Conservation (phyloP, 495 filamentous ascomycete species). For the Aspergillus sclerotioniger region DNA sequence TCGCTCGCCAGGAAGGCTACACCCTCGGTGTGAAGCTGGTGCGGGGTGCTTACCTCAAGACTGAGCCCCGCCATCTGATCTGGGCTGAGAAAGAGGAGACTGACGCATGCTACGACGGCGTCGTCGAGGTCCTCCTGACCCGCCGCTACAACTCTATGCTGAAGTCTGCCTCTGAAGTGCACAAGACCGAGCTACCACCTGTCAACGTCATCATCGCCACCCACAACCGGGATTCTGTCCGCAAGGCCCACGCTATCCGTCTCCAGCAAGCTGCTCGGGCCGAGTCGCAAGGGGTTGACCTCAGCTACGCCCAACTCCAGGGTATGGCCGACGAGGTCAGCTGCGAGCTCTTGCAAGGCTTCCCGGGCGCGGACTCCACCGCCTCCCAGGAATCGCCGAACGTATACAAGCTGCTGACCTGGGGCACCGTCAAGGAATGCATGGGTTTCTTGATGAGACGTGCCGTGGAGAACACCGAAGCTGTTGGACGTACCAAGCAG, state of each 20-base stretch:
- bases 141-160: constrained; percentile 54
- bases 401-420: constrained; percentile 87
- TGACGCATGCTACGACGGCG: constrained; percentile 61
- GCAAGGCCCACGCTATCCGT: constrained; percentile 62
- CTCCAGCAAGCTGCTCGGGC: constrained; percentile 46
- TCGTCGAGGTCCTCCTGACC: constrained; percentile 57
- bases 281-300: constrained; percentile 49
- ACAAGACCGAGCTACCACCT: constrained; percentile 51
- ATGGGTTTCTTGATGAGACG: constrained; percentile 86
- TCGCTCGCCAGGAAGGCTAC: constrained; percentile 65
- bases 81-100: constrained; percentile 83
- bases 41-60: constrained; percentile 82
- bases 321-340: constrained; percentile 97
- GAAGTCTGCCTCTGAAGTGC: constrained; percentile 33
- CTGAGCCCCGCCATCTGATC: constrained; percentile 75
- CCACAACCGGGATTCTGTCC: constrained; percentile 86
- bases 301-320: constrained; percentile 87
- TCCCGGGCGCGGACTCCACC: constrained; percentile 30
- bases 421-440: constrained; percentile 89
- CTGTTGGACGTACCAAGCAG: constrained; percentile 72
- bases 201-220: constrained; percentile 78
- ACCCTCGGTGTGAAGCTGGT: constrained; percentile 89
- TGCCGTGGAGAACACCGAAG: constrained; percentile 89
- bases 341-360: constrained; percentile 68
- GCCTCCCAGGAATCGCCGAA: constrained; percentile 47